Evolutionary conservation across 1,284 basidiomycete species (phyloP).

Genomic region (Phellopilus nigrolimitatus): DNA sequence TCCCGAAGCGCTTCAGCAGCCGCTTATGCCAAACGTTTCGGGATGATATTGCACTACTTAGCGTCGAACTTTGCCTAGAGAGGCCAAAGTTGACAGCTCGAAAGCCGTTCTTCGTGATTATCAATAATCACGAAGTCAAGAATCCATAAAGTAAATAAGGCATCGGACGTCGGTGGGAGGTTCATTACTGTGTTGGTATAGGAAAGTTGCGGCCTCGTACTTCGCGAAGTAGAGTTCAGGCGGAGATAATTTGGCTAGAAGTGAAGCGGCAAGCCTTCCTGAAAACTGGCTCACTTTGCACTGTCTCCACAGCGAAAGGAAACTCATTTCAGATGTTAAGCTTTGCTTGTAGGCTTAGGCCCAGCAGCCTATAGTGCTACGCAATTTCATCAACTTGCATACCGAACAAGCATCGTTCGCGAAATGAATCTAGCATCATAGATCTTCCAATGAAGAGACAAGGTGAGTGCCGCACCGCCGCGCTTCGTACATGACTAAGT

Average conservation of each 20-base stretch:
- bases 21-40: not conserved
- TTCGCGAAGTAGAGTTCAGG: not conserved
- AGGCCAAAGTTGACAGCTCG: not conserved
- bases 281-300: not conserved
- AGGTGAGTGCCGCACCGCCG: too few species aligned
- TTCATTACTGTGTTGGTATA: not conserved
- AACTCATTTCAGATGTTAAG: not conserved
- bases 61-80: not conserved
- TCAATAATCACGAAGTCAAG: too few species aligned
- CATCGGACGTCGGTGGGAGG: too few species aligned
- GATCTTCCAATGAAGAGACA: too few species aligned
- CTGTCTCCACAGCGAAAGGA: not conserved
- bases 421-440: too few species aligned
- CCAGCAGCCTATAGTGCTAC: not conserved
- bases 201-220: not conserved
- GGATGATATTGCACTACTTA: not conserved
- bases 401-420: too few species aligned
- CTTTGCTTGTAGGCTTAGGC: not conserved
- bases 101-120: not conserved
- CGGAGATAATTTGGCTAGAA: conserved; percentile 7
- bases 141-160: too few species aligned
- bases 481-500: too few species aligned
- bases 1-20: conserved; percentile 2
- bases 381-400: not conserved
- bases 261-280: not conserved